Percentiles rank a stretch among this genome's conserved stretches.
Evolutionary conservation across 345 rosid species (phyloP).

Genomic region (Lepidium sativum): DNA sequence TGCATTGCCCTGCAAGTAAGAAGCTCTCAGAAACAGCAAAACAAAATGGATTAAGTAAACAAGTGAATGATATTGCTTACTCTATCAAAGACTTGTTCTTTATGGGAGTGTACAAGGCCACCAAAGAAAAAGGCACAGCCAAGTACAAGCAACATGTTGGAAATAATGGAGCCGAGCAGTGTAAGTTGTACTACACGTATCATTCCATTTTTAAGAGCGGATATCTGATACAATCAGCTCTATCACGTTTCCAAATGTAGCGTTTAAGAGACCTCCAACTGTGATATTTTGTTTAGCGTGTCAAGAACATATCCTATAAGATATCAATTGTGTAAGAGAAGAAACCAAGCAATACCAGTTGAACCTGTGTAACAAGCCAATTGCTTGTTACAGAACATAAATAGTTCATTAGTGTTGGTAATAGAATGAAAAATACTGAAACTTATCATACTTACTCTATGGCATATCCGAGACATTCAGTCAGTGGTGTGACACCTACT

Average conservation of each 20-base stretch:
- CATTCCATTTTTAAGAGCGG: conserved; percentile 70
- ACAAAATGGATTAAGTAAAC: background rate
- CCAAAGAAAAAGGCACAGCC: conserved; percentile 95
- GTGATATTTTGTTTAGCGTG: background rate
- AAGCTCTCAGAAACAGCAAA: conserved; percentile 25
- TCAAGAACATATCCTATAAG: background rate
- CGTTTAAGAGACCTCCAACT: conserved; percentile 93
- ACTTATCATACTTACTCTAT: conserved; percentile 56
- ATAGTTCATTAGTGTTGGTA: background rate
- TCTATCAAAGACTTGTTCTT: conserved; percentile 81
- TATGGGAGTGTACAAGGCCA: conserved; percentile 52
- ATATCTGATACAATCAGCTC: conserved; percentile 84
- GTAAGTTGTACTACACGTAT: conserved; percentile 90
- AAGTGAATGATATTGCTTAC: conserved; percentile 22
- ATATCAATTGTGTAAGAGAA: background rate
- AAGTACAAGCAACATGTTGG: conserved; percentile 94
- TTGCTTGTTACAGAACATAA: conserved; percentile 45
- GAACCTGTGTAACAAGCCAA: conserved; percentile 83
- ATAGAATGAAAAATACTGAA: background rate
- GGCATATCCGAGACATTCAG: conserved; percentile 95
- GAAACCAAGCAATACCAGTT: conserved; percentile 43
- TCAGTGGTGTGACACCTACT: no score
- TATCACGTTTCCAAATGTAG: conserved; percentile 93
- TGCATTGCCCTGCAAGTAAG: conserved; percentile 57
- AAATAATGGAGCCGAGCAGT: conserved; percentile 79